phyloP scores from a whole-genome alignment of 441 rosid species.

The Rhodomyrtus psidioides region DNA sequence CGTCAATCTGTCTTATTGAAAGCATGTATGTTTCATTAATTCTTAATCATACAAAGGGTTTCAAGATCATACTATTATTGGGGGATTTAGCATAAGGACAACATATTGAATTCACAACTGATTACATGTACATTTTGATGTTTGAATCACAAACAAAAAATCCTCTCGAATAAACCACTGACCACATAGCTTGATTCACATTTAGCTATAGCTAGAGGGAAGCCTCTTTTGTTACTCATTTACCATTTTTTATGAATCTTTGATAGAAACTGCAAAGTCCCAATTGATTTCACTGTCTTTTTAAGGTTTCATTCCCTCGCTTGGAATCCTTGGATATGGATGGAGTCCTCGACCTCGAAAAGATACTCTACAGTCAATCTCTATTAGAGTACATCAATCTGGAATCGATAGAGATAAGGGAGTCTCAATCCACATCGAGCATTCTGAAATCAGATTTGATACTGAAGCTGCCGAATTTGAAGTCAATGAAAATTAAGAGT shows the following conservation, averaged over 20 bases:
- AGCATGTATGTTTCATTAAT: too few species aligned
- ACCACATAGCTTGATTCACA: too few species aligned
- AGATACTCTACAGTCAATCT: neutral
- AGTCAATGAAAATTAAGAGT: neutral
- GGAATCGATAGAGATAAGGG: accelerated
- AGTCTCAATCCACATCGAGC: neutral
- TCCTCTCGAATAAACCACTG: too few species aligned
- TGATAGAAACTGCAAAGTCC: too few species aligned
- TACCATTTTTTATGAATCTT: too few species aligned
- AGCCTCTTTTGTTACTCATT: neutral
- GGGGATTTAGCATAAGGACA: neutral
- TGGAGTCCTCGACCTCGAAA: neutral
- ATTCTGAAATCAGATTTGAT: neutral
- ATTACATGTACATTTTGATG: neutral
- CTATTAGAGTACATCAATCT: neutral
- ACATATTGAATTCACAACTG: neutral
- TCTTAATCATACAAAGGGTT: too few species aligned
- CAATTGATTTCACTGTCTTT: too few species aligned
- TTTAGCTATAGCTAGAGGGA: too few species aligned
- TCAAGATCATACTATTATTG: too few species aligned
- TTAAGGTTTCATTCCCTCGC: neutral
- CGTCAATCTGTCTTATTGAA: too few species aligned
- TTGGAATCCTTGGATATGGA: neutral
- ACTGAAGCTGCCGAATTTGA: neutral
- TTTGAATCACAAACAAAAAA: too few species aligned